These are phyloP conservation scores for Cryphonectria japonica DNA, from an alignment of 2,329 filamentous ascomycete genomes.

Conservation along the genomic window DNA sequence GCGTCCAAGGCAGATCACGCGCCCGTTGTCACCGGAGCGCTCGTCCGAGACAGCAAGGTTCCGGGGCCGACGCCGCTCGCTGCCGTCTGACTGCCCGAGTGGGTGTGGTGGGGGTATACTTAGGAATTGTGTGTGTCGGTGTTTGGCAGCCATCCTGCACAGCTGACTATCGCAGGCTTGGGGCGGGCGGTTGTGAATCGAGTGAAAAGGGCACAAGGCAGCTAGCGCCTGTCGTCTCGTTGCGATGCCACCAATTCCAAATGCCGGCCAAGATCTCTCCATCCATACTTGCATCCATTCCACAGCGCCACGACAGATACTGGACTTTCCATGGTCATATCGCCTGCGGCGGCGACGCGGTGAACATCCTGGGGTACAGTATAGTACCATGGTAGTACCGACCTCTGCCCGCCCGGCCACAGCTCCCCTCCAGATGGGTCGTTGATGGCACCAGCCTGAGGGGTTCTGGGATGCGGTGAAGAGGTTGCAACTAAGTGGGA, in stretches of 20 bases:
- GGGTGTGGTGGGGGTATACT: not conserved
- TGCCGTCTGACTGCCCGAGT: not conserved
- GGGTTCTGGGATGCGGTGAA: conserved; percentile 30
- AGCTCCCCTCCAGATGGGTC: not conserved
- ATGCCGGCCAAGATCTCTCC: not conserved
- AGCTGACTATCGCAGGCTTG: not conserved
- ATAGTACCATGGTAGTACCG: not conserved
- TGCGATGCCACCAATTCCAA: not conserved
- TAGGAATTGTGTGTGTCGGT: not conserved
- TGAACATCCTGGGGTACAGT: not conserved
- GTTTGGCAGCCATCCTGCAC: not conserved
- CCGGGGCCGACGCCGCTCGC: not conserved
- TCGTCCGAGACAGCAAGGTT: not conserved
- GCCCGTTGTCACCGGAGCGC: not conserved
- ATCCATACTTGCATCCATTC: not conserved
- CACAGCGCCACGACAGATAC: not conserved
- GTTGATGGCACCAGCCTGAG: conserved; percentile 1
- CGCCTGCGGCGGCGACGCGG: not conserved
- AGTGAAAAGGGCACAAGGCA: not conserved
- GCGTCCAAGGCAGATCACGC: not conserved
- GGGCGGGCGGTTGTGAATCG: too few relatives aligned
- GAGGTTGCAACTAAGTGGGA: conserved; percentile 17
- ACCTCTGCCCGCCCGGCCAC: not conserved
- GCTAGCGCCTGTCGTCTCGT: not conserved
- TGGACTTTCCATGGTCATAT: not conserved